A percentile compares a stretch with the other conserved stretches of the same genome.
phyloP scores from a whole-genome alignment of 495 filamentous ascomycete species.

The Bathelium albidoporum region DNA sequence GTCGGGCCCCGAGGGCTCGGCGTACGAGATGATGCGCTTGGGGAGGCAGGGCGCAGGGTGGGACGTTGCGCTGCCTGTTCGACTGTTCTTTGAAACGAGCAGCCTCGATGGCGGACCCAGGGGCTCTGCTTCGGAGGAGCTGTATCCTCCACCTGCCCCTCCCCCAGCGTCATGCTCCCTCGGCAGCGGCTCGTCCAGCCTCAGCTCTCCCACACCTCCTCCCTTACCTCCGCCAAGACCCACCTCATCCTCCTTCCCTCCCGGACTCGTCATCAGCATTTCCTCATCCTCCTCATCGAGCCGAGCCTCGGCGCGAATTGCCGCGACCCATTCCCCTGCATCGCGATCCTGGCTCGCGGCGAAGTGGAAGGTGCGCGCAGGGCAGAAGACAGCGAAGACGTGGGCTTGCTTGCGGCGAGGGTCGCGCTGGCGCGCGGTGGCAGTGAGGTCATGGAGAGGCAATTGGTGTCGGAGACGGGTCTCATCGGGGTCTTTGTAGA shows the following conservation, averaged over 20 bases:
- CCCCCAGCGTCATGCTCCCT: conserved; percentile 2
- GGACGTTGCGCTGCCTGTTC: background rate
- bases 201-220: background rate
- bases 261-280: conserved; percentile 57
- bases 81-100: background rate
- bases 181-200: background rate
- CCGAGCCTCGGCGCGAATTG: conserved; percentile 67
- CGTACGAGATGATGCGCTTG: conserved; percentile 35
- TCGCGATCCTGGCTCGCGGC: conserved; percentile 63
- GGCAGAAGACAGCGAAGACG: conserved; percentile 89
- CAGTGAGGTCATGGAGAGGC: conserved; percentile 79
- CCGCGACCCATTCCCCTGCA: conserved; percentile 75
- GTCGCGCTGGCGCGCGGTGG: conserved; percentile 77
- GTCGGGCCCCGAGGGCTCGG: conserved; percentile 82
- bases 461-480: conserved; percentile 82
- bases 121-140: conserved; percentile 51
- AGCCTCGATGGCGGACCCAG: background rate
- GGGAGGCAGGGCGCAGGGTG: conserved; percentile 9
- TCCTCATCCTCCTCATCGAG: conserved; percentile 80
- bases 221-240: background rate
- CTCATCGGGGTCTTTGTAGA: conserved; percentile 87
- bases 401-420: conserved; percentile 69
- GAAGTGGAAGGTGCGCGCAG: conserved; percentile 83
- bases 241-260: conserved; percentile 18
- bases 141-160: conserved; percentile 42